A percentile compares a stretch with the other conserved stretches of the same genome.
Conservation (phyloP, 1,284 basidiomycete species). For the Cryptococcus jaspeensis region DNA sequence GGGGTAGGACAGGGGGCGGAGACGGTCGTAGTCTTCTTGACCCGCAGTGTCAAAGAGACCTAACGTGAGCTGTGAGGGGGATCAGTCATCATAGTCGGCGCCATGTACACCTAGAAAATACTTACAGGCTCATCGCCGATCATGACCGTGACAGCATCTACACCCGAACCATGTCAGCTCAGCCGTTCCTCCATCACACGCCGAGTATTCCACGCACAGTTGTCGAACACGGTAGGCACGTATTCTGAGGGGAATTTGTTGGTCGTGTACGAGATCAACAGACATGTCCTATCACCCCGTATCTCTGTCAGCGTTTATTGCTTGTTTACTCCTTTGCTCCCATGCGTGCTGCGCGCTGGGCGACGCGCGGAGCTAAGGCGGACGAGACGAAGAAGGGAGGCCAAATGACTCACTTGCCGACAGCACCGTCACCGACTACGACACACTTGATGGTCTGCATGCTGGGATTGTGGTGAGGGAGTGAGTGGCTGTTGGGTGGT, state of each 20-base stretch:
- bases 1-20: constrained; percentile 97
- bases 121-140: not conserved
- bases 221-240: constrained; percentile 80
- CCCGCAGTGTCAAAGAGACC: constrained; percentile 98
- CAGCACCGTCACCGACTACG: constrained; percentile 99
- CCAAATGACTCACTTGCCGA: constrained; percentile 72
- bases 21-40: constrained; percentile 99
- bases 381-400: not conserved
- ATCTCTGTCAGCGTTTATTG: not conserved
- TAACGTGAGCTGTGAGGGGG: constrained; percentile 60
- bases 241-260: constrained; percentile 99
- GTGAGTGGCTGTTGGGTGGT: not conserved
- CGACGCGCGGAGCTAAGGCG: not conserved
- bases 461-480: constrained; percentile 2
- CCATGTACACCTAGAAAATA: not conserved
- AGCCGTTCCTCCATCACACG: not conserved
- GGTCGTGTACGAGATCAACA: constrained; percentile 99
- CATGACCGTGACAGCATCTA: not conserved
- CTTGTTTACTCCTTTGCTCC: not conserved
- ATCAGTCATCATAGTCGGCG: not conserved
- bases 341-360: too few species aligned
- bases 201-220: constrained; percentile 52
- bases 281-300: constrained; percentile 71
- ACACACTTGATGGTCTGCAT: constrained; percentile 99
- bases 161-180: not conserved